Evolutionary conservation across 306 rosid genomes (phyloP).

Genomic region (Dalbergia oliveri): DNA sequence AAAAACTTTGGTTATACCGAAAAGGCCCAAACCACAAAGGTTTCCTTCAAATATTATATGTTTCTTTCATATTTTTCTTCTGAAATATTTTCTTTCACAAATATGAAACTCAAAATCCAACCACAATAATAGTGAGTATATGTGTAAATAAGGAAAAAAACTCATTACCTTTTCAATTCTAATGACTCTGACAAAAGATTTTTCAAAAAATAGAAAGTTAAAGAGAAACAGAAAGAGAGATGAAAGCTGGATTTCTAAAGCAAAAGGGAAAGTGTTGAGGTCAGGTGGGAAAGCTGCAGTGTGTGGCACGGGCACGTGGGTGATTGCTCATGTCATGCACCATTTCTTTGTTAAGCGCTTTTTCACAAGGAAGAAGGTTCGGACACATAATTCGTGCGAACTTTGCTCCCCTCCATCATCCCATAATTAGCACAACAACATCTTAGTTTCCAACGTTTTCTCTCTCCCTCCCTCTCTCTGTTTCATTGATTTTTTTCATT

Average conservation of each 20-base stretch:
- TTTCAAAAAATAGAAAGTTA: too few species aligned
- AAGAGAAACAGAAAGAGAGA: not conserved
- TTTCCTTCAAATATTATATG: not conserved
- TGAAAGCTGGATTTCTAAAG: not conserved
- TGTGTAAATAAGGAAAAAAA: too few species aligned
- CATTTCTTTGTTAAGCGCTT: not conserved
- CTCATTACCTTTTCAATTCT: not conserved
- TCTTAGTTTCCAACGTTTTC: conserved; percentile 56
- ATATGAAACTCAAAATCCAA: not conserved
- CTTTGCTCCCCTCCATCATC: conserved; percentile 91
- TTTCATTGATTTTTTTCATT: conserved; percentile 34
- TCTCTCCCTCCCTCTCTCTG: conserved; percentile 46
- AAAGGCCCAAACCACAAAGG: not conserved
- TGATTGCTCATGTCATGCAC: conserved; percentile 23
- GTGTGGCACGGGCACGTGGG: conserved; percentile 40
- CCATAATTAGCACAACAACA: conserved; percentile 59
- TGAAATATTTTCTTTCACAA: not conserved
- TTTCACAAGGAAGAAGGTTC: conserved; percentile 25
- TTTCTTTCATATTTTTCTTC: not conserved
- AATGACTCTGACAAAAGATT: not conserved
- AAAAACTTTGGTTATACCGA: not conserved
- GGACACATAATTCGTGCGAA: conserved; percentile 64
- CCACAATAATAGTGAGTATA: too few species aligned
- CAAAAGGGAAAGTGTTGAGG: conserved; percentile 8
- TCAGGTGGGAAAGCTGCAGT: conserved; percentile 31